These are phyloP conservation scores for Yarrowia bubula DNA, from an alignment of 805 yeast genomes.

Conservation along the genomic window DNA sequence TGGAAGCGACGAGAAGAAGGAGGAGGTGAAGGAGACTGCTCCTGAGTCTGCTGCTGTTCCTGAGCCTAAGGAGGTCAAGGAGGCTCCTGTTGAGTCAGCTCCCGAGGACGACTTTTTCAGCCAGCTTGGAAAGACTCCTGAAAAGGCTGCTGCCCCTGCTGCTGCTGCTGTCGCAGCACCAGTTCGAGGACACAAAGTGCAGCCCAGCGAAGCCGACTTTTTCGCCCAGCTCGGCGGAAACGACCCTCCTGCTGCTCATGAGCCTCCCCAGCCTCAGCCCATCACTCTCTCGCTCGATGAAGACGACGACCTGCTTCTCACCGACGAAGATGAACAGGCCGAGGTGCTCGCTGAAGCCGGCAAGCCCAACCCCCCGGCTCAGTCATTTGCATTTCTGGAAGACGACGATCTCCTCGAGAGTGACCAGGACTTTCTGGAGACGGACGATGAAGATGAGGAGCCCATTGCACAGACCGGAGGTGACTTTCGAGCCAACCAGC, in stretches of 20 bases:
- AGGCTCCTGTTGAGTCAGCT: neutral
- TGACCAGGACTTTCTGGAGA: constrained; percentile 23
- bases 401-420: constrained; percentile 22
- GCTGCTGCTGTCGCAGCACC: neutral
- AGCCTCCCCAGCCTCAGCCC: constrained; percentile 2
- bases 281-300: constrained; percentile 33
- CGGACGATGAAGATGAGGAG: constrained; percentile 9
- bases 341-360: constrained; percentile 8
- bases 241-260: neutral
- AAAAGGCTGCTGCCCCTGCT: neutral
- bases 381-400: constrained; percentile 14
- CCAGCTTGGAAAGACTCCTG: constrained; percentile 5
- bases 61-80: neutral
- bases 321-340: constrained; percentile 33
- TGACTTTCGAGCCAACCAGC: neutral
- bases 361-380: constrained; percentile 1
- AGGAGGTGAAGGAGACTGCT: neutral
- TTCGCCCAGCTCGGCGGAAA: constrained; percentile 1
- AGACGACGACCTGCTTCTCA: constrained; percentile 37
- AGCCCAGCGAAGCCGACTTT: neutral
- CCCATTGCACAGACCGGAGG: neutral
- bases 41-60: neutral
- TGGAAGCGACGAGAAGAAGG: neutral
- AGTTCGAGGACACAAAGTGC: neutral
- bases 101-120: constrained; percentile 14